phyloP scores from a whole-genome alignment of 225 moss, liverwort and hornwort genomes.

The Sphagnum contortum region DNA sequence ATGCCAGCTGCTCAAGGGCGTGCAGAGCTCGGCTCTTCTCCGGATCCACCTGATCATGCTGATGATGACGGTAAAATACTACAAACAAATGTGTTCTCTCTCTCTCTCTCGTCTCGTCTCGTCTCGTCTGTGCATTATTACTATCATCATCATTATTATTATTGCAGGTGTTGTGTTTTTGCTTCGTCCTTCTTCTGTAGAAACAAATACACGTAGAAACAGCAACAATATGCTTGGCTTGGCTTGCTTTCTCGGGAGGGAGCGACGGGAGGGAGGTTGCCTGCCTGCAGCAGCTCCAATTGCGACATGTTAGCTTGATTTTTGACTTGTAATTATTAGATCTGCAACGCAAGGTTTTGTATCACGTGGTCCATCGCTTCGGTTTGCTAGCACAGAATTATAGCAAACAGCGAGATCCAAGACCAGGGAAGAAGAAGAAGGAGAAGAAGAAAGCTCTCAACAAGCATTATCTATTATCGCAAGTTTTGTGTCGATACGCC shows the following conservation, averaged over 20 bases:
- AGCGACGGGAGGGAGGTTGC: constrained; percentile 4
- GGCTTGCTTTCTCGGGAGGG: too few relatives aligned
- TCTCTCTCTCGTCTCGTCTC: constrained; percentile 1
- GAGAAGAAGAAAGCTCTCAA: too few relatives aligned
- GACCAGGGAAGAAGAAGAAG: constrained; percentile 13
- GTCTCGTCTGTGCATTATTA: constrained; percentile 10
- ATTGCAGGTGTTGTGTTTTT: too few relatives aligned
- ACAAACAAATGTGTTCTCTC: constrained; percentile 13
- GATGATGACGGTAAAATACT: constrained; percentile 9
- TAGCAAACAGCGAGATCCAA: constrained; percentile 10
- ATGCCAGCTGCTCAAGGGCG: constrained; percentile 53
- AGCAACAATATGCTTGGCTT: too few relatives aligned
- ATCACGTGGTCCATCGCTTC: constrained; percentile 13
- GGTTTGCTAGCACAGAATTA: constrained; percentile 28
- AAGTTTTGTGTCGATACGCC: too few relatives aligned
- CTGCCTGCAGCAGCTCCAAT: constrained; percentile 25
- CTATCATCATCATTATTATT: constrained; percentile 9
- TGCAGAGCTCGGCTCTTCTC: constrained; percentile 28
- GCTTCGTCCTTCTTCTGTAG: too few relatives aligned
- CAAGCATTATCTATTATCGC: too few relatives aligned
- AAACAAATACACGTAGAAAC: too few relatives aligned
- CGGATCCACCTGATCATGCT: constrained; percentile 30
- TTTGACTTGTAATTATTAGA: constrained; percentile 13
- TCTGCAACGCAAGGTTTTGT: constrained; percentile 1
- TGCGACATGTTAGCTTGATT: constrained; percentile 28